Base-by-base conservation (phyloP, 352 stramenopile genomes). In the Pythium diclinum region DNA sequence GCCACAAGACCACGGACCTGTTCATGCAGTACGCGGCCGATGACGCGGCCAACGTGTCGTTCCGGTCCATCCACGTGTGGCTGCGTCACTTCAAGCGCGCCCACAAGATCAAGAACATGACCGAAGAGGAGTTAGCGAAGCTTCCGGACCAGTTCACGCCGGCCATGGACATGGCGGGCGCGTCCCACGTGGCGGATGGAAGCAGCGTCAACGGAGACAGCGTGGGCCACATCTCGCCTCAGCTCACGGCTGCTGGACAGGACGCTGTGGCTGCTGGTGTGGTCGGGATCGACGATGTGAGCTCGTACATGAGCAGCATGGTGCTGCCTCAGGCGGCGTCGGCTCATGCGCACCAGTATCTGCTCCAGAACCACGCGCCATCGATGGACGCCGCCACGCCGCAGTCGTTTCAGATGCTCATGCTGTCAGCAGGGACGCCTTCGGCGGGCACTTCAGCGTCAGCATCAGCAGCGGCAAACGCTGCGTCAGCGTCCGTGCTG, bases 61-160 rank as follows among this genome's bases (percentile, higher is more conserved):
- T 79, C 34, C 79, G 84, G 33, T 68, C 71, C 1, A 73, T 88
- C 42, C 68, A 64, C 55, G 79, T 78, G 30, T 92, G 83, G 83
- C 48, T 92, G 47, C 72, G 78, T 10, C 76, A 90, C 40, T 92
- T 92, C 57, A 88, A 88, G 63, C 75, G 77, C 38, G 79, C 79
- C 10, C 78, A 92, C 60, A 69, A 75, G 16, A 77, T 92, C 55
- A 87, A 82, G 72, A 59, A 60, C 17, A 61, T 92, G 53, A 71
- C 51, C 14, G 65, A 84, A 2, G 70, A 84, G 2, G 83, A 92
- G 34, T 32, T 92, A 23, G 69, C 72, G 30, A 69, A 77, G 5
- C 56, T 92, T 13, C 76, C 83, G 0, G 73, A 81, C 13, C 71
- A 74, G 16, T 92, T 92, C 56, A 74, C 76, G 52, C 72, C 83